Percentiles rank a stretch among this genome's conserved stretches.
These are phyloP conservation scores for Trichoderma orchidacearum DNA, from an alignment of 495 filamentous ascomycete genomes.

Conservation along the genomic window DNA sequence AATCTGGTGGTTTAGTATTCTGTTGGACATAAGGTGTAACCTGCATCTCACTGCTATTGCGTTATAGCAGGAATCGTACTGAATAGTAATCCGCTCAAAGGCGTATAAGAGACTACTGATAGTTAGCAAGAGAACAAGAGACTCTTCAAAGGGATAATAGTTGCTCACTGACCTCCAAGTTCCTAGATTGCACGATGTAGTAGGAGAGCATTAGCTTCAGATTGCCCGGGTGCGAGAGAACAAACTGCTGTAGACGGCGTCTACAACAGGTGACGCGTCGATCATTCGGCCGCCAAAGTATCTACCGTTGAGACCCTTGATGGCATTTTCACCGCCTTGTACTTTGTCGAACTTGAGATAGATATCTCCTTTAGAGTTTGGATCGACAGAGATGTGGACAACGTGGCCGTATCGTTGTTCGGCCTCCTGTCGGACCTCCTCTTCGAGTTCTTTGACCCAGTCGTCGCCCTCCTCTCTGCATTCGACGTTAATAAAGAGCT, in stretches of 20 bases:
- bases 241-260: constrained; percentile 94
- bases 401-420: constrained; percentile 94
- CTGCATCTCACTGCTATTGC: not conserved
- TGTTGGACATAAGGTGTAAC: not conserved
- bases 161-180: not conserved
- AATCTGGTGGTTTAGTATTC: not conserved
- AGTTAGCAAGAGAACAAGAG: not conserved
- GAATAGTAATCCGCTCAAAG: not conserved
- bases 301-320: constrained; percentile 92
- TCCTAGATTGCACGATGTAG: constrained; percentile 4
- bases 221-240: constrained; percentile 76
- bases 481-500: constrained; percentile 25
- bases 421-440: constrained; percentile 87
- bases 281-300: constrained; percentile 88
- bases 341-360: constrained; percentile 97
- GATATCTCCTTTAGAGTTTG: constrained; percentile 88
- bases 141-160: not conserved
- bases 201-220: constrained; percentile 39
- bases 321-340: constrained; percentile 87
- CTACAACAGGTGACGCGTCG: constrained; percentile 87
- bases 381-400: constrained; percentile 92
- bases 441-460: constrained; percentile 90
- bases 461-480: constrained; percentile 69
- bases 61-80: not conserved
- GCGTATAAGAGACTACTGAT: not conserved